Base-by-base conservation (phyloP, 148 eudicot species). In the Silene latifolia region DNA sequence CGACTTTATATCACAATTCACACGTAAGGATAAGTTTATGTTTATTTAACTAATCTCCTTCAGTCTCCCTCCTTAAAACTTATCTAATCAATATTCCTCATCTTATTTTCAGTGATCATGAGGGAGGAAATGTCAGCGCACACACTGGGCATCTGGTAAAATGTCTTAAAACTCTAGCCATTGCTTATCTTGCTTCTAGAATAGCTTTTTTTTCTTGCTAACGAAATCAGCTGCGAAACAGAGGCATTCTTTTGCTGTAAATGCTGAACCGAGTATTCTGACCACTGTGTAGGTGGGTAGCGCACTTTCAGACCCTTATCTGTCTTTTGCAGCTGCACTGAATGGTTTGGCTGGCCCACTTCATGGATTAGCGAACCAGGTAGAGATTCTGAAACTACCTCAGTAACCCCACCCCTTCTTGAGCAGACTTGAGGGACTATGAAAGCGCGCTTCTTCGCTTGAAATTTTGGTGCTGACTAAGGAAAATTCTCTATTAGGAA, bases 271-370 rank as follows among this genome's bases (percentile, higher is more conserved):
- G 44, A 58, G 68, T 58, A n/a, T 64, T 61, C 39, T 69, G 63
- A 80, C 75, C 72, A 63, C 62, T 59, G 58, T 71, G 75, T 84
- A 95, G 99, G 99, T 95, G 81, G 99, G 85, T 39, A 95, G 99
- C 78, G 97, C 99, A 47, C 94, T 95, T 77, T 90, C 99, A 66
- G 99, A 95, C 81, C 99, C 99, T 68, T 95, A 92, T 74, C 97
- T 95, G 77, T 95, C 97, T 59, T 95, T 92, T 85, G 96, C 99
- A 71, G 99, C 99, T 80, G 97, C 99, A 76, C 77, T 95, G 70
- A 95, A 95, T 87, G 99, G 99, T 75, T 87, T 95, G 80, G 97
- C 99, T 62, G 99, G 99, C 76, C 99, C 99, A 65, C 97, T 95
- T 67, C 99, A 95, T 72, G 97, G 99, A 79, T 88, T 95, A 84